Base-by-base conservation (phyloP, 2,329 filamentous ascomycete genomes). In the Alternaria rosae region DNA sequence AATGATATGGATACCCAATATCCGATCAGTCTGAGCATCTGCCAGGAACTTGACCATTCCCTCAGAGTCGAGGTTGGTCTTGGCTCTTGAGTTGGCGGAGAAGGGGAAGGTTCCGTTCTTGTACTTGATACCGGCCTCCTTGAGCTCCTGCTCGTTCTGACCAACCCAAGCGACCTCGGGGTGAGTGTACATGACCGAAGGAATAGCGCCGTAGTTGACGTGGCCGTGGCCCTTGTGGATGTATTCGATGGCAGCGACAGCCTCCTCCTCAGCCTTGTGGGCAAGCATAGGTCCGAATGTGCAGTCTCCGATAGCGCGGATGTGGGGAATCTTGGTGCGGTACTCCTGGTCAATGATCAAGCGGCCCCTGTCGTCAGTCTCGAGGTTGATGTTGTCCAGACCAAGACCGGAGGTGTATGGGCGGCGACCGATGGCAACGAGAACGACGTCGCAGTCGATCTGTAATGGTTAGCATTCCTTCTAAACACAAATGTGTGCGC, bases 261-360 rank as follows among this genome's bases (percentile, higher is more conserved):
- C 95, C 84, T 99, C 95, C 84, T 99, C 95, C 84, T 99, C 95
- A 54, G 95, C 95, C 88, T 99, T 99, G 88, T 99, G 95, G 57
- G 95, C 95, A 76, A 99, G 90, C 95, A 99, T 99, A 77, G 94
- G 94, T 10, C 95, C 95, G 80, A 99, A 99, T 48, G 95, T 99
- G 78, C 89, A 92, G 81, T 98, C 95, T 78, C 95, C 95, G 70
- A 98, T 91, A 75, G 94, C 95, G 75, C 95, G 94, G 81, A 99
- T 97, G 85, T 99, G 95, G 50, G 94, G 92, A 71, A 95, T 85
- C 86, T 97, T 98, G 78, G 95, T 99, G 83, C 95, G 93, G 88
- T 97, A 99, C 83, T 99, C 94, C 74, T 94, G 93, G 86, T 99
- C 95, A 79, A 99, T 97, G 75, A 99, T 92, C 67, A 99, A 87